Conservation (phyloP, 176 grass and related monocot genomes). For the Hordeum vulgare region MorexV3_pseudomolecules_assembly NC_058521.1:20131928-20132427, state of each 20-base stretch:
- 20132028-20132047: not conserved
- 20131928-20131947: not conserved
- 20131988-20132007: not conserved
- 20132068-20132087: not conserved
- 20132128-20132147: not conserved
- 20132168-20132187: not conserved
- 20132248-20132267: not conserved
- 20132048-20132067: not conserved
- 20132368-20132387: not conserved
- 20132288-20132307: not conserved
- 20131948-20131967: not conserved
- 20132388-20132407: not conserved
- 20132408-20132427: not conserved
- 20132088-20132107: not conserved
- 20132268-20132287: not conserved
- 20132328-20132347: not conserved
- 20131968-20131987: not conserved
- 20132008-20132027: not conserved
- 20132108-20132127: not conserved
- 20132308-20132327: not conserved
- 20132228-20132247: not conserved
- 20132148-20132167: not conserved
- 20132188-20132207: not conserved
- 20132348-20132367: not conserved
- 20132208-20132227: not conserved